Conservation (phyloP, 129 eudicot genomes). For the Flaveria linearis region DNA sequence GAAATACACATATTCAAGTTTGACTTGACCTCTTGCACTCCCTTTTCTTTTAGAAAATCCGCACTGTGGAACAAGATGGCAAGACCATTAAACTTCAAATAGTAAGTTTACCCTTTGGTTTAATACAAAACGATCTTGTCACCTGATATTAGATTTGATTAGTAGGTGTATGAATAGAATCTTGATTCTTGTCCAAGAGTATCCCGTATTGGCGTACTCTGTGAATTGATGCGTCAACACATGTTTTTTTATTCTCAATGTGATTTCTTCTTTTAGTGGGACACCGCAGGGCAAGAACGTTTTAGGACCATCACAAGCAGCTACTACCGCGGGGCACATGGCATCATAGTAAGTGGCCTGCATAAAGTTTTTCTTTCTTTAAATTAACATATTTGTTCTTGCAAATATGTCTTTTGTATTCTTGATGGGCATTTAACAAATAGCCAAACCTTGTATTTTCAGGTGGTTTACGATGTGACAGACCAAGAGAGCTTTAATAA, state of each 20-base stretch:
- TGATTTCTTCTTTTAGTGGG: conserved; percentile 33
- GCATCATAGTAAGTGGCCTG: conserved; percentile 42
- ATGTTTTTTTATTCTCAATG: neutral
- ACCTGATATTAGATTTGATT: neutral
- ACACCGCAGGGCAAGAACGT: conserved; percentile 52
- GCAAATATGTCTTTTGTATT: conserved; percentile 9
- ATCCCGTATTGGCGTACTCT: neutral
- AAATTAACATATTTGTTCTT: conserved; percentile 11
- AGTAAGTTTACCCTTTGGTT: conserved; percentile 41
- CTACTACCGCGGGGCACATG: conserved; percentile 49
- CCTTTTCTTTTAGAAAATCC: conserved; percentile 63
- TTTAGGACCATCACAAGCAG: conserved; percentile 51
- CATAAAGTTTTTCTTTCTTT: neutral
- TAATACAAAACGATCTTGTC: neutral
- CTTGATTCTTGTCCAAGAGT: neutral
- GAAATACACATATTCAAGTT: neutral
- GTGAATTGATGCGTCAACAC: neutral
- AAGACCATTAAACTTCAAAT: conserved; percentile 90
- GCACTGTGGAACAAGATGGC: conserved; percentile 94
- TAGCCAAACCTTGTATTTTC: neutral
- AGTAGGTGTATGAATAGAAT: conserved; percentile 1
- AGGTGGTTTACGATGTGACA: conserved; percentile 97
- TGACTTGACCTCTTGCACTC: conserved; percentile 8
- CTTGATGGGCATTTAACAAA: neutral
- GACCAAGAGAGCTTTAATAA: conserved; percentile 92